These are phyloP conservation scores for Pseudomonodictys pantanalensis DNA, from an alignment of 495 filamentous ascomycete genomes.

Conservation along the genomic window DNA sequence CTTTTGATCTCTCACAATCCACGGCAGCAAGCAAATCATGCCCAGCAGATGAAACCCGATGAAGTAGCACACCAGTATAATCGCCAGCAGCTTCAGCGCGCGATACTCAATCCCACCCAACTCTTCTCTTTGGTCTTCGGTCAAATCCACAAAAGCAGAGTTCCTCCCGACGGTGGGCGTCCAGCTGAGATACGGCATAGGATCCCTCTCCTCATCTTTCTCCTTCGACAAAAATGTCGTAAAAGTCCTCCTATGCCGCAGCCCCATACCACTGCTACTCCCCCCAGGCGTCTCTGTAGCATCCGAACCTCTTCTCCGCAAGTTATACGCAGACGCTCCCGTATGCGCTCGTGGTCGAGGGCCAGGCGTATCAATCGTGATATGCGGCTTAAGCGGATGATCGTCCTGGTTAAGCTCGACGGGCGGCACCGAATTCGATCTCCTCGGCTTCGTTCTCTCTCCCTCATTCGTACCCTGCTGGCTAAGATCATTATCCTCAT, in stretches of 20 bases:
- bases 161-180: constrained; percentile 88
- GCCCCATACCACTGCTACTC: constrained; percentile 18
- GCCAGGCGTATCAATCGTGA: constrained; percentile 51
- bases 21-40: constrained; percentile 66
- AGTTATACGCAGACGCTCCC: constrained; percentile 14
- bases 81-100: constrained; percentile 76
- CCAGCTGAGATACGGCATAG: constrained; percentile 87
- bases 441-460: neutral
- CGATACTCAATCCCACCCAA: constrained; percentile 93
- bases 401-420: constrained; percentile 40
- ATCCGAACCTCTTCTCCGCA: neutral
- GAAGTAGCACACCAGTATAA: constrained; percentile 72
- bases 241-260: constrained; percentile 39
- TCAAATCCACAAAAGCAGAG: constrained; percentile 83
- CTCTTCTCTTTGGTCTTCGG: constrained; percentile 86
- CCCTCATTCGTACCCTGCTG: constrained; percentile 15
- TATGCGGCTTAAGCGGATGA: constrained; percentile 41
- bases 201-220: constrained; percentile 50
- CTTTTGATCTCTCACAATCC: constrained; percentile 67
- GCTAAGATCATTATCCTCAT: constrained; percentile 22
- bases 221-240: constrained; percentile 42
- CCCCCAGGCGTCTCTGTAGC: constrained; percentile 8
- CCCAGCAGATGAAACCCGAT: constrained; percentile 72
- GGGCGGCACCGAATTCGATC: constrained; percentile 16
- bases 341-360: constrained; percentile 31